Conservation (phyloP, 495 filamentous ascomycete genomes). For the Lasiosphaeria hispida region DNA sequence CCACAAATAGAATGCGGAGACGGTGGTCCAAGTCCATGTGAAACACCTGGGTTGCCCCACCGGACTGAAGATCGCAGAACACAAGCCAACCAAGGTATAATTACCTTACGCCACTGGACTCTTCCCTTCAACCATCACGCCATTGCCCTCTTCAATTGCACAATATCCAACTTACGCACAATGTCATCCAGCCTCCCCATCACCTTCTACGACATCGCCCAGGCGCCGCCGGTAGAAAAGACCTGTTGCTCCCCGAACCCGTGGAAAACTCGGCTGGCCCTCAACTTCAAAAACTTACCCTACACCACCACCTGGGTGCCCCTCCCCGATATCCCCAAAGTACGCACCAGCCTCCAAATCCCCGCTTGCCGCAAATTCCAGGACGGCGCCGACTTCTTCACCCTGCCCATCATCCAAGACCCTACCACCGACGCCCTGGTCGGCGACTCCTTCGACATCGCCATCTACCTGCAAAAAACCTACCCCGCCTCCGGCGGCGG, state of each 20-base stretch:
- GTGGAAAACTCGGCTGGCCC: slow-evolving; percentile 57
- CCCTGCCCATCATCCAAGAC: slow-evolving; percentile 58
- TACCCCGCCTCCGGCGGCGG: slow-evolving; percentile 40
- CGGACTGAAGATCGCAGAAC: no score
- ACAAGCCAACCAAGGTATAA: no score
- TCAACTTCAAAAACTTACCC: slow-evolving; percentile 57
- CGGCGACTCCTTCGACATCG: slow-evolving; percentile 65
- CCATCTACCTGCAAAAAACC: slow-evolving; percentile 52
- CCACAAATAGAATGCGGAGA: no score
- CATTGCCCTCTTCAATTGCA: no score
- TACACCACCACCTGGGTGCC: slow-evolving; percentile 52
- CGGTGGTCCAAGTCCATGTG: no score
- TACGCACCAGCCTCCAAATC: slow-evolving; percentile 44
- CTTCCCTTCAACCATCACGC: no score
- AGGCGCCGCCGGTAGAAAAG: slow-evolving; percentile 32
- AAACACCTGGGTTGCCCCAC: no score
- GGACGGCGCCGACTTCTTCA: slow-evolving; percentile 58
- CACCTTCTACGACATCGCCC: slow-evolving; percentile 59
- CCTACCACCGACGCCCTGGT: slow-evolving; percentile 36
- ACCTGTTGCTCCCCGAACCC: slow-evolving; percentile 52
- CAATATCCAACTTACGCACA: no score
- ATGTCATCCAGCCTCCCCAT: slow-evolving; percentile 23
- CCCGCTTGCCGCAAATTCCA: slow-evolving; percentile 51
- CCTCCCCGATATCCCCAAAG: slow-evolving; percentile 46
- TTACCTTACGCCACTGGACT: no score